Evolutionary conservation across 1,139 yeast species (phyloP).

Genomic region (Yamadazyma triangularis): DNA sequence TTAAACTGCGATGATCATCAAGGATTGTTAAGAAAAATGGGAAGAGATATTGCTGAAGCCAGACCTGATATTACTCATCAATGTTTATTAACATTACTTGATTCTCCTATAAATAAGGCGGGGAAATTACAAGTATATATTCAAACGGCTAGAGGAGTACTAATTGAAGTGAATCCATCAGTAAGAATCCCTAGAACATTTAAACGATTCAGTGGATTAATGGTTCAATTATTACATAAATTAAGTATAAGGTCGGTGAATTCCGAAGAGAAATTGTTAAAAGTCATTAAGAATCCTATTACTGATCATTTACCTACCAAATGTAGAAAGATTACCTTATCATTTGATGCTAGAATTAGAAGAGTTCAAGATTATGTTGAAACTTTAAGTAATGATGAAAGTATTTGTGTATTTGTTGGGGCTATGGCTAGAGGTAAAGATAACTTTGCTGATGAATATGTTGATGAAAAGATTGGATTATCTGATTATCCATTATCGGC

Average conservation of each 20-base stretch:
- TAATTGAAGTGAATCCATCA: constrained; percentile 91
- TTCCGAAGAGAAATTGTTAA: constrained; percentile 88
- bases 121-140: constrained; percentile 95
- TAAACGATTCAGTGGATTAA: constrained; percentile 93
- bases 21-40: constrained; percentile 91
- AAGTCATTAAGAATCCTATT: constrained; percentile 94
- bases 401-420: constrained; percentile 96
- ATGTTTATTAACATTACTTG: constrained; percentile 86
- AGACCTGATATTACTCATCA: constrained; percentile 98
- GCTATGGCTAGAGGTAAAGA: constrained; percentile 99
- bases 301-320: constrained; percentile 95
- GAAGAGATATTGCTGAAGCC: constrained; percentile 95
- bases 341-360: constrained; percentile 88
- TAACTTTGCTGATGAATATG: constrained; percentile 93
- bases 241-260: constrained; percentile 90
- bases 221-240: constrained; percentile 94
- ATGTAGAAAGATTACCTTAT: constrained; percentile 87
- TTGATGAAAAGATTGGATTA: constrained; percentile 93
- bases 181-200: constrained; percentile 98
- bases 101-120: constrained; percentile 95
- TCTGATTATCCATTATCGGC: constrained; percentile 95
- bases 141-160: constrained; percentile 91
- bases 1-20: constrained; percentile 98
- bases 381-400: constrained; percentile 80
- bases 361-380: constrained; percentile 86